These are phyloP conservation scores for Calonectria crousiana DNA, from an alignment of 2,329 filamentous ascomycete genomes.

Conservation along the genomic window DNA sequence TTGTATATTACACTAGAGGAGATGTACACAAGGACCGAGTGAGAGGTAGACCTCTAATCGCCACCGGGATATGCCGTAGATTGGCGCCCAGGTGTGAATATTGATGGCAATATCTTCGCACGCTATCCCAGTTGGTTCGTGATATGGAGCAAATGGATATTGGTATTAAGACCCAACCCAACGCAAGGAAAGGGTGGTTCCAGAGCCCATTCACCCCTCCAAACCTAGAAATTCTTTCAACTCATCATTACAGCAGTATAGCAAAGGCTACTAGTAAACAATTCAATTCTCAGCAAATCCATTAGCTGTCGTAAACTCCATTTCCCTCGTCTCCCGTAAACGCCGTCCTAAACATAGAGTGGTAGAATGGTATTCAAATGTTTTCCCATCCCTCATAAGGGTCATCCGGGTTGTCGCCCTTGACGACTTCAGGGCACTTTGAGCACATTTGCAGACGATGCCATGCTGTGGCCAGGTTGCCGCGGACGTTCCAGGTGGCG, in stretches of 20 bases:
- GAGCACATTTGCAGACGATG: constrained; percentile 64
- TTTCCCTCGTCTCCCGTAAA: background rate
- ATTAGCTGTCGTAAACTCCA: background rate
- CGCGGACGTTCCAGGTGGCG: constrained; percentile 72
- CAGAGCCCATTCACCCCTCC: background rate
- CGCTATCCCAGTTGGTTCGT: background rate
- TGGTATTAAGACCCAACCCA: background rate
- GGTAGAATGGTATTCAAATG: background rate
- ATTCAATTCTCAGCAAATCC: background rate
- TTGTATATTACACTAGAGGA: constrained; percentile 37
- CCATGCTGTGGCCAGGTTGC: constrained; percentile 77
- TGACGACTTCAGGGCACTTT: constrained; percentile 42
- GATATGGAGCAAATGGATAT: background rate
- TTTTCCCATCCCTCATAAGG: constrained; percentile 20
- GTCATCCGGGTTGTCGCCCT: background rate
- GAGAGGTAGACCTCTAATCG: constrained; percentile 34
- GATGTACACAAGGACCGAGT: constrained; percentile 31
- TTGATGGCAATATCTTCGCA: background rate
- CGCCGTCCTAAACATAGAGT: background rate
- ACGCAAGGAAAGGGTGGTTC: no score
- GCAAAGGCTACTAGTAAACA: background rate
- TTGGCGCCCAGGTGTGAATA: constrained; percentile 7
- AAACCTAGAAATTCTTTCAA: background rate
- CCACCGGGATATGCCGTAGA: background rate
- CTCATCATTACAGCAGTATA: background rate